phyloP scores from a whole-genome alignment of 2,329 filamentous ascomycete species.

The Pseudogymnoascus destructans region DNA sequence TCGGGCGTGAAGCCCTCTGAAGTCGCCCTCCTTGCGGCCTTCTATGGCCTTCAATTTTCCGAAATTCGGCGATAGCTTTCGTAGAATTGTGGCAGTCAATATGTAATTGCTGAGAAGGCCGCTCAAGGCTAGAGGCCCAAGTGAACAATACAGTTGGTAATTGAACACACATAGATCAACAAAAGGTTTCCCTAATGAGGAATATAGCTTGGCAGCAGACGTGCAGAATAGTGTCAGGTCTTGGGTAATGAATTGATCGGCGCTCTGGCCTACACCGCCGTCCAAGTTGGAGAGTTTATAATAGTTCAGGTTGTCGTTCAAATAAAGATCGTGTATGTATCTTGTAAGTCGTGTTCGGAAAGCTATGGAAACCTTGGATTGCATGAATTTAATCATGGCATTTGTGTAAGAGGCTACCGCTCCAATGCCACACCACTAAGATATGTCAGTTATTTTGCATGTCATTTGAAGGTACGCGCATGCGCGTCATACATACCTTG shows the following conservation, averaged over 20 bases:
- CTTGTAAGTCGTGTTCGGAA: slow-evolving; percentile 89
- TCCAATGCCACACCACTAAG: slow-evolving; percentile 78
- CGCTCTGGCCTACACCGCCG: slow-evolving; percentile 79
- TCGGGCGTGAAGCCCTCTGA: slow-evolving; percentile 78
- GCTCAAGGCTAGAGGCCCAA: slow-evolving; percentile 76
- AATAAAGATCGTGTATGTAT: slow-evolving; percentile 94
- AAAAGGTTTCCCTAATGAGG: slow-evolving; percentile 90
- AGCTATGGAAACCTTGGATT: slow-evolving; percentile 95
- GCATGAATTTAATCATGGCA: slow-evolving; percentile 96
- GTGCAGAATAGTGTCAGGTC: slow-evolving; percentile 93
- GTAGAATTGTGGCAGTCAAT: slow-evolving; percentile 77
- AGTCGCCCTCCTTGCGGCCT: slow-evolving; percentile 88
- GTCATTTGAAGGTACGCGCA: neutral
- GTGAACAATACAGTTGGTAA: slow-evolving; percentile 84
- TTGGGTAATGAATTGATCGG: slow-evolving; percentile 95
- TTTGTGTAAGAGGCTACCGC: slow-evolving; percentile 94
- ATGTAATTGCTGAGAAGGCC: slow-evolving; percentile 89
- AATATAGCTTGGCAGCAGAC: slow-evolving; percentile 83
- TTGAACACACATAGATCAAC: slow-evolving; percentile 98
- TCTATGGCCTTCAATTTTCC: slow-evolving; percentile 95
- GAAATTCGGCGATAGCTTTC: slow-evolving; percentile 83
- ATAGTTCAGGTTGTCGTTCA: slow-evolving; percentile 90
- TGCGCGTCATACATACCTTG: slow-evolving; percentile 40
- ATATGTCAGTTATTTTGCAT: slow-evolving; percentile 12
- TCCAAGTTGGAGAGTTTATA: slow-evolving; percentile 92